Evolutionary conservation across 2,329 filamentous ascomycete species (phyloP), one percentile per base, ranked within the genome.

Genomic region (Sporothrix dimorphospora): DNA sequence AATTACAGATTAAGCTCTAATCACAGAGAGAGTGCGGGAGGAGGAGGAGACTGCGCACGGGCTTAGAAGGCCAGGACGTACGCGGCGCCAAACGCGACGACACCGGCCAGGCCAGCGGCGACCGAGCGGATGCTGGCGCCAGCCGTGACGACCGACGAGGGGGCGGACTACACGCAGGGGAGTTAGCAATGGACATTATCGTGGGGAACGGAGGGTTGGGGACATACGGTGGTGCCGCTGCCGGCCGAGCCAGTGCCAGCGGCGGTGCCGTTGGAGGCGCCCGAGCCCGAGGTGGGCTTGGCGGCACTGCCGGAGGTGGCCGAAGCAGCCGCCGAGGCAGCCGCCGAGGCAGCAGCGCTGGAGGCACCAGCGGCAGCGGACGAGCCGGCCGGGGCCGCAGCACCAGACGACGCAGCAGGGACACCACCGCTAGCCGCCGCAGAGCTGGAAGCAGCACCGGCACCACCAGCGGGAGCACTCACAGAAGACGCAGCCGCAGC

Each of bases 1-100:
- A 3, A 21, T 27, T 14, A 12, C 49, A 14, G 3, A 53, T 53
- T 24, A 14, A 3, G 27, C 14, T 53, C 16, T 2, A 11, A 21
- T 27, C 21, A n/a, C n/a, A n/a, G n/a, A n/a, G 21, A 53, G 49
- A 12, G 45, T 6, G 45, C n/a, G n/a, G n/a, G 4, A 6, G 45
- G 14, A 45, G 42, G 11, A 6, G 34, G 53, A 47, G 45, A 47
- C 16, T 14, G 5, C 9, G 34, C 57, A 42, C 57, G 14, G 57
- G 71, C 67, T 73, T 74, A 75, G 49, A 72, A 66, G 11, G 69
- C 74, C 57, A 73, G 34, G 51, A 67, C 72, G 8, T 30, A 73
- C 12, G 69, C 74, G 38, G 69, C 74, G 34, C 74, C 75, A 12
- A 74, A 34, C 11, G 73, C 74, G 14, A 69, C 72, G 21, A 71